Evolutionary conservation across 306 rosid species (phyloP), one percentile per base, ranked within the genome.

Genomic region (Vachellia collinsii): DNA sequence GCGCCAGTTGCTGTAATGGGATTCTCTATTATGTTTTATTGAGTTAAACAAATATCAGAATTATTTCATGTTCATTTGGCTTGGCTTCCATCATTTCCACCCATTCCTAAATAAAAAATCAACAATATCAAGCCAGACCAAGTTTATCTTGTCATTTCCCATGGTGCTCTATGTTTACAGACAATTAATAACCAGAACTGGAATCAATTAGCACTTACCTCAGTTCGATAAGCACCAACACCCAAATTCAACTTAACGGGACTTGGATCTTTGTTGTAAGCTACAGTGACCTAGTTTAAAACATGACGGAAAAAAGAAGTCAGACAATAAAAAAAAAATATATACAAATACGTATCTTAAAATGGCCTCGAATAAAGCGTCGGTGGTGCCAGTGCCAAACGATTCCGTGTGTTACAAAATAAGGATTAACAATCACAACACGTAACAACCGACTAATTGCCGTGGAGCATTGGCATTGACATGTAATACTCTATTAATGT

Each of bases 141-240:
- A 50, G 23, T 65, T 66, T 36, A 34, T 77, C 34, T 37, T 34
- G 34, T 51, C 63, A 17, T 10, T 44, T 53, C 42, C 41, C 47
- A 68, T 11, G 53, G 38, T 69, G 74, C 54, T 22, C n/a, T 43
- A 10, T 69, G 38, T 69, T 20, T 69, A 0, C 37, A 59, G 69
- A 36, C 37, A 44, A 65, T 44, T 58, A 51, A 58, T 8, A 75
- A 20, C 13, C 36, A 13, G 54, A 44, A 41, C 19, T 25, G 13
- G n/a, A 71, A 74, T 50, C 9, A 29, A 11, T 51, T 43, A 38
- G 10, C 16, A 82, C 86, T 88, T 59, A 95, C 99, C 97, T 96
- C 99, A 1, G 99, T 96, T 84, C 99, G 88, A 80, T 96, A 96
- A 80, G 99, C 99, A 54, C 99, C 99, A 66, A 96, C 99, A 0